Base-by-base conservation (phyloP, 257 asterid genomes). In the Capsicum pubescens region DNA sequence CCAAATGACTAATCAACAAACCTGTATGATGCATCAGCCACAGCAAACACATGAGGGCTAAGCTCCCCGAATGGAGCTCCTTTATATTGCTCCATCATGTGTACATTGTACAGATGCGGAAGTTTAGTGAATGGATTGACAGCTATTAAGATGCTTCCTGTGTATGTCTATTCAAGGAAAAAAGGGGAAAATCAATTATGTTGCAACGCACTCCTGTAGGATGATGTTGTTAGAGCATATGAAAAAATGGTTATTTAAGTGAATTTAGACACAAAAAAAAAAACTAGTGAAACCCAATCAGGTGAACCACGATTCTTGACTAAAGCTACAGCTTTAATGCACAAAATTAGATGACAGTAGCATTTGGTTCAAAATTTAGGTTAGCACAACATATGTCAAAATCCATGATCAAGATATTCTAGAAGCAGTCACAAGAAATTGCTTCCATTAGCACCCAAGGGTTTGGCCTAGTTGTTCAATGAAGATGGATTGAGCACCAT, bases 31-130 rank as follows among this genome's bases (percentile, higher is more conserved):
- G 98, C 97, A 89, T 97, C 99, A 39, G 99, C 98, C 86, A 97
- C 98, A 39, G 98, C 99, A 92, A 95, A 97, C 76, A 97, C 99
- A 90, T 97, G 99, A 83, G 99, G 99, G 84, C 98, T 97, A 91
- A 97, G 91, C 88, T 97, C 99, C 82, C 98, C 99, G 69, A 97
- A 95, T n/a, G 98, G 97, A 86, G 98, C 97, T 87, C 98, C 98
- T 88, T 90, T 97, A 86, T 95, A 97, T 90, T 94, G 95, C 88
- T 92, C 98, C 99, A 95, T 95, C 99, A 95, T 95, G 90, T 95
- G 88, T 88, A 92, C 87, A 89, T 95, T 91, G 87, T 95, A 95
- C 66, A 95, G 93, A 89, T 95, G 99, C 76, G 98, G 99, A 87
- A 95, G 97, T 92, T 95, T 95, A 82, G 99, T 94, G 83, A 95